Evolutionary conservation across 2,329 filamentous ascomycete species (phyloP).

Genomic region (Phyllosticta citriasiana): DNA sequence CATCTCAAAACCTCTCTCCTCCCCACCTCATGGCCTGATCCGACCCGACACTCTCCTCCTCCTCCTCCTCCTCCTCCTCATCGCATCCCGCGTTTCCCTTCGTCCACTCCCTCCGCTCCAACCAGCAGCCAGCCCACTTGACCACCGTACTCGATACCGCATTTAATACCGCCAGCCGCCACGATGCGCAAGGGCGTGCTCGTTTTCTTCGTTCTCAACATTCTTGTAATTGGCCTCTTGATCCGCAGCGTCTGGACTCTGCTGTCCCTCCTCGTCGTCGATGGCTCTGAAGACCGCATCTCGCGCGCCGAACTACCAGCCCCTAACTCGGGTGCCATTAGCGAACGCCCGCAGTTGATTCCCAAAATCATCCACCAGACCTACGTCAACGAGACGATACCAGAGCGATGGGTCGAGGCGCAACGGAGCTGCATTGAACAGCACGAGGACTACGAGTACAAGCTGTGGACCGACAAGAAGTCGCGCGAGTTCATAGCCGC

Average conservation of each 20-base stretch:
- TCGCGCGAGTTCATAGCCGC: conserved; percentile 60
- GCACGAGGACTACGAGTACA: conserved; percentile 66
- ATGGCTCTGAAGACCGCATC: conserved; percentile 58
- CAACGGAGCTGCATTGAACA: conserved; percentile 57
- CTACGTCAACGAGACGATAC: conserved; percentile 61
- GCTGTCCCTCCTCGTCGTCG: conserved; percentile 58
- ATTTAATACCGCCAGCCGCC: conserved; percentile 11
- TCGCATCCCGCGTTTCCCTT: not conserved
- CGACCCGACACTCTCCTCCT: conserved; percentile 1
- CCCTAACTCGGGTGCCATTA: conserved; percentile 50
- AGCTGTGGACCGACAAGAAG: conserved; percentile 66
- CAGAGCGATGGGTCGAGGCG: conserved; percentile 53
- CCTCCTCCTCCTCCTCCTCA: not conserved
- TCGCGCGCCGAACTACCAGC: conserved; percentile 55
- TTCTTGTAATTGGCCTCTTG: conserved; percentile 53
- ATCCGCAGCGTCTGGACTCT: conserved; percentile 61
- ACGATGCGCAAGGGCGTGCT: conserved; percentile 51
- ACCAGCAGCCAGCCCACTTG: not conserved
- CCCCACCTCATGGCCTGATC: conserved; percentile 5
- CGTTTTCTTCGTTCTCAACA: conserved; percentile 55
- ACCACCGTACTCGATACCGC: not conserved
- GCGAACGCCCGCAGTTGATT: conserved; percentile 50
- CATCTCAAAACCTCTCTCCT: not conserved
- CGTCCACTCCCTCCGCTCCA: not conserved
- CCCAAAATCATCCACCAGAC: conserved; percentile 73